A percentile compares a stretch with the other conserved stretches of the same genome.
Conservation (phyloP, 2,329 filamentous ascomycete genomes). For the Trichophyton rubrum region DNA sequence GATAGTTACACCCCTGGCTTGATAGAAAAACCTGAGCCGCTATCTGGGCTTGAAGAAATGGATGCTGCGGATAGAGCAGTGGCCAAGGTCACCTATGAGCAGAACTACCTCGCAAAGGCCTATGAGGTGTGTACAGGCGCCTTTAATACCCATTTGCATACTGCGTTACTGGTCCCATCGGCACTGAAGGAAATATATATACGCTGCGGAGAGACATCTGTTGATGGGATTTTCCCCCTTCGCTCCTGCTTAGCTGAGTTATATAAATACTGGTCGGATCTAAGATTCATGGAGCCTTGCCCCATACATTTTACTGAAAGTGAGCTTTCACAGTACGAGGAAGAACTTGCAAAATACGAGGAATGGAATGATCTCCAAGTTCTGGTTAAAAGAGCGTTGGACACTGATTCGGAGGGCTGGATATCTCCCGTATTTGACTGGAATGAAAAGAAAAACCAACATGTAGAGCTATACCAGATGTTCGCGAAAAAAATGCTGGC, state of each 20-base stretch:
- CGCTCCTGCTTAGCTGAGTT: neutral
- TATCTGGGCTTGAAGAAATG: neutral
- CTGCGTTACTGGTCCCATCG: neutral
- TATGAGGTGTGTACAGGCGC: neutral
- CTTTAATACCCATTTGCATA: neutral
- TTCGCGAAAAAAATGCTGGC: neutral
- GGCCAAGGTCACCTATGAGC: neutral
- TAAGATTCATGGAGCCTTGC: neutral
- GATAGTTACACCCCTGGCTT: neutral
- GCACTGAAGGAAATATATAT: neutral
- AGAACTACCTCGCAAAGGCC: neutral
- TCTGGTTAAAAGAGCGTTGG: neutral
- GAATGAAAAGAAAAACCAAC: neutral
- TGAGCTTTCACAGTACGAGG: neutral
- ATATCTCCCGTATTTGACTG: neutral
- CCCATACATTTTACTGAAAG: neutral
- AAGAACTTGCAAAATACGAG: neutral
- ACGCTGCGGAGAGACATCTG: neutral
- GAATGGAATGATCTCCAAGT: neutral
- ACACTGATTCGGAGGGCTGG: conserved; percentile 1
- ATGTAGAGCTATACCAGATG: neutral
- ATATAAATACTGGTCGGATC: neutral
- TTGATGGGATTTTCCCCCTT: neutral
- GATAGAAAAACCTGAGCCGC: neutral
- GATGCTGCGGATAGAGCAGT: neutral